phyloP scores from a whole-genome alignment of 352 stramenopile species.

The Albugo laibachii region DNA sequence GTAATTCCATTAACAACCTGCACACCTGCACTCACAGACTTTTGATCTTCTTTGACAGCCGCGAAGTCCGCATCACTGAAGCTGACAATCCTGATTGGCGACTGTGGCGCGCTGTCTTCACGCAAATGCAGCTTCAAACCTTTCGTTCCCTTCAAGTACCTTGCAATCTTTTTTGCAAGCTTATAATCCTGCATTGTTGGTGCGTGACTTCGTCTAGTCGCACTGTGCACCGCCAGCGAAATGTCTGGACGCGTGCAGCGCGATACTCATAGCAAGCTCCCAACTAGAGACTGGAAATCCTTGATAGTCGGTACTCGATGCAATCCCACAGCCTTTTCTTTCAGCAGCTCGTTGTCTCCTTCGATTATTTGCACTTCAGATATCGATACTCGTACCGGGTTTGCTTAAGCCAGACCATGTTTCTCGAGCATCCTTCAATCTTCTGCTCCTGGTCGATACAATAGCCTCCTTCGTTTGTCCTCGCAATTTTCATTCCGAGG shows the following conservation, averaged over 20 bases:
- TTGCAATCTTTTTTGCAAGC: slow-evolving; percentile 7
- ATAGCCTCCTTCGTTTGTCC: neutral
- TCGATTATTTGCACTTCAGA: neutral
- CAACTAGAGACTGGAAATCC: slow-evolving; percentile 17
- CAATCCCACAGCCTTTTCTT: neutral
- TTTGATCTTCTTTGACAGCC: slow-evolving; percentile 5
- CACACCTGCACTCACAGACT: slow-evolving; percentile 5
- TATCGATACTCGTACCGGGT: slow-evolving; percentile 7
- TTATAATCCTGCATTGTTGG: slow-evolving; percentile 3
- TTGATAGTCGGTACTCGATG: slow-evolving; percentile 6
- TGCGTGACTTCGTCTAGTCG: slow-evolving; percentile 6
- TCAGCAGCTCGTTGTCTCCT: neutral
- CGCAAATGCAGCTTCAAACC: slow-evolving; percentile 5
- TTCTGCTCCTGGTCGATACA: slow-evolving; percentile 9
- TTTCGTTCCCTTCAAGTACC: slow-evolving; percentile 12
- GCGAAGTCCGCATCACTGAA: slow-evolving; percentile 6
- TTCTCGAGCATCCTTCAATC: slow-evolving; percentile 10
- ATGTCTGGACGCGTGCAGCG: slow-evolving; percentile 13
- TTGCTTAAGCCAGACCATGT: slow-evolving; percentile 5
- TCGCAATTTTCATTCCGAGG: slow-evolving; percentile 10
- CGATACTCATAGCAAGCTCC: slow-evolving; percentile 13
- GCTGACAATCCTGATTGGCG: neutral
- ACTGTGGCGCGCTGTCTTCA: neutral
- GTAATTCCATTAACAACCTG: slow-evolving; percentile 4
- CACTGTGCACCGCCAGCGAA: slow-evolving; percentile 9